Base-by-base conservation (phyloP, 805 yeast genomes). In the Nakazawaea wickerhamii region DNA sequence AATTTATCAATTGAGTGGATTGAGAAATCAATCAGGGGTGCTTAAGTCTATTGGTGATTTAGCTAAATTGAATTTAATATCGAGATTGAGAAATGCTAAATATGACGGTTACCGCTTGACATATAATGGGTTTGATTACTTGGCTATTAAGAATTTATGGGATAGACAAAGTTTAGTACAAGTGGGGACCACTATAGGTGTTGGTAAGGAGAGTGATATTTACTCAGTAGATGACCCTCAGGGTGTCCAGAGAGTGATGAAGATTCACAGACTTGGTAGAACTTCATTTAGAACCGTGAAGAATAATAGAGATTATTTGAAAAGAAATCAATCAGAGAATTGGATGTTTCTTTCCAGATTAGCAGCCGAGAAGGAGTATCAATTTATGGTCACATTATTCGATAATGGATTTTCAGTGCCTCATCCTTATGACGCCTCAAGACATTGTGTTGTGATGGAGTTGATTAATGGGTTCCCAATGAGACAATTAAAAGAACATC, bases 171-270 rank as follows among this genome's bases (percentile, higher is more conserved):
- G 87, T 0, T 58, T 93, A 8, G 81, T 81, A 54, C 82, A 91
- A 1, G 75, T 91, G 13, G 97, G 96, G 14, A 72, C 81, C 36
- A 85, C 84, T 8, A 89, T 91, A 52, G 99, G 98, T 46, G 96
- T 93, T 40, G 99, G 99, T 54, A 93, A 93, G 58, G 99, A 93
- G 63, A 89, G 97, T 3, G 99, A 93, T 65, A 90, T 93, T 55
- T 88, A 84, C 60, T 74, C 90, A 10, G 90, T 85, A 1, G 79
- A 82, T 44, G 90, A 84, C 54, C 66, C 71, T 10, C 57, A 73
- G 17, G 93, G 91, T 1, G 49, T 48, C 15, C 53, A 57, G n/a
- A 75, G 77, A 53, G 96, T 90, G 14, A 64, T 93, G 57, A 93
- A 93, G 61, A 83, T 93, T 30, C 97, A 90, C 63, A 75, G 99